A percentile compares a stretch with the other conserved stretches of the same genome.
Conservation (phyloP, 371 early-diverging fungal genomes). For the Zychaea mexicana region DNA sequence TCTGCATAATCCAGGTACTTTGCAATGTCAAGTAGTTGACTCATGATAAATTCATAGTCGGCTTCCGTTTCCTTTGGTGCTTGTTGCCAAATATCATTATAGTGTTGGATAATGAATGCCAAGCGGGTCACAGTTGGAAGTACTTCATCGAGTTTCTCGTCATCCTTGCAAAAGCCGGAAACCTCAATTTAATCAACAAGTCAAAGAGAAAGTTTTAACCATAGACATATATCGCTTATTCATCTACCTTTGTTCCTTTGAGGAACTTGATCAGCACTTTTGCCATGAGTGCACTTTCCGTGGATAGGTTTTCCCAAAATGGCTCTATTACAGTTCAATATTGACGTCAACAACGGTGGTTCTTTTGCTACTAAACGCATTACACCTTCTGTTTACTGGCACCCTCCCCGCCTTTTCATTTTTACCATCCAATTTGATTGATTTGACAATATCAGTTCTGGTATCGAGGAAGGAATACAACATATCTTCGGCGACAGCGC, state of each 20-base stretch:
- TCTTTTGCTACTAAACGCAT: too few relatives aligned
- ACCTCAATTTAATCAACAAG: neutral
- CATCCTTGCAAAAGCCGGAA: slow-evolving; percentile 33
- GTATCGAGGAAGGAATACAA: slow-evolving; percentile 68
- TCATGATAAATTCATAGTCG: slow-evolving; percentile 74
- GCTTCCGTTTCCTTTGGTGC: slow-evolving; percentile 65
- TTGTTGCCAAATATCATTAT: slow-evolving; percentile 60
- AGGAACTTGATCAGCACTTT: slow-evolving; percentile 62
- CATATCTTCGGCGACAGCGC: slow-evolving; percentile 67
- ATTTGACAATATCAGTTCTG: slow-evolving; percentile 67
- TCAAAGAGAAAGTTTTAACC: neutral
- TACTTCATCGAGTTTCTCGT: slow-evolving; percentile 65
- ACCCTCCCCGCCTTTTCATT: neutral
- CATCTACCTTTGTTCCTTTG: slow-evolving; percentile 48
- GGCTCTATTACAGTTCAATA: slow-evolving; percentile 38
- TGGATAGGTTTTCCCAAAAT: slow-evolving; percentile 78
- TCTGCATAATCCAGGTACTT: slow-evolving; percentile 83
- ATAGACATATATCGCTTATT: neutral
- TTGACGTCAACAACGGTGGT: neutral
- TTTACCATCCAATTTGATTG: slow-evolving; percentile 58
- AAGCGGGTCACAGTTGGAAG: slow-evolving; percentile 76
- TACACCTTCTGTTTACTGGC: too few relatives aligned
- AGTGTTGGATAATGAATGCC: slow-evolving; percentile 70
- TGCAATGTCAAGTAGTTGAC: slow-evolving; percentile 77
- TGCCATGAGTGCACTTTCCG: slow-evolving; percentile 79